Evolutionary conservation across 768 basidiomycete species (phyloP).

Genomic region (Tephrocybe rancida): DNA sequence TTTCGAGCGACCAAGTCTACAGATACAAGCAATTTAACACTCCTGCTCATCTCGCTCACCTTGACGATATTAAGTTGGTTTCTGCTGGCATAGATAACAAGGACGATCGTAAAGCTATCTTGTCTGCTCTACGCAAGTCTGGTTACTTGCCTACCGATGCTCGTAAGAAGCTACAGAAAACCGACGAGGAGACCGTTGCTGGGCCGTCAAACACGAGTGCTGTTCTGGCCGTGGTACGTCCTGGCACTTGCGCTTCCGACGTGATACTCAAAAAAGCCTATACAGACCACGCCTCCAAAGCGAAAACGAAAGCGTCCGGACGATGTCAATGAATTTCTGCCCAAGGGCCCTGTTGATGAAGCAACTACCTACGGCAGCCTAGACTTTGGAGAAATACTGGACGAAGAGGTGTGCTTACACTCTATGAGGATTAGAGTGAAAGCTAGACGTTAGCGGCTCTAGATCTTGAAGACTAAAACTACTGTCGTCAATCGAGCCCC

Average conservation of each 20-base stretch:
- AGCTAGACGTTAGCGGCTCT: not conserved
- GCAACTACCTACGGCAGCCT: slow-evolving; percentile 53
- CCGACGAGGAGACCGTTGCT: slow-evolving; percentile 13
- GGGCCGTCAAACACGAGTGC: slow-evolving; percentile 20
- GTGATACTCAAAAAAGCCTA: not conserved
- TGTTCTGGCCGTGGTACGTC: slow-evolving; percentile 32
- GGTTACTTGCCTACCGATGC: slow-evolving; percentile 49
- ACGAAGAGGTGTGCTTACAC: slow-evolving; percentile 58
- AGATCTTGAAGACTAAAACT: slow-evolving; percentile 64
- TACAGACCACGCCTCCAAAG: slow-evolving; percentile 46
- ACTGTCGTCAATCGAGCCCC: slow-evolving; percentile 89
- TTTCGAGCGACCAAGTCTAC: slow-evolving; percentile 10
- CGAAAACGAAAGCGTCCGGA: slow-evolving; percentile 56
- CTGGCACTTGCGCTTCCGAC: not conserved
- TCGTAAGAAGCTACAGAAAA: slow-evolving; percentile 20
- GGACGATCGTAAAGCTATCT: slow-evolving; percentile 60
- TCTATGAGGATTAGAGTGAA: not conserved
- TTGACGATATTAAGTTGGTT: slow-evolving; percentile 63
- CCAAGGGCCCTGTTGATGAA: slow-evolving; percentile 52
- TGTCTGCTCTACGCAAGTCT: slow-evolving; percentile 63
- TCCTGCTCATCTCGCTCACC: slow-evolving; percentile 50
- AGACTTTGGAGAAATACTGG: slow-evolving; percentile 72
- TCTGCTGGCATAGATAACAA: slow-evolving; percentile 63
- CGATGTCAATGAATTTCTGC: slow-evolving; percentile 61
- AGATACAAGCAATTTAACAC: slow-evolving; percentile 79